Evolutionary conservation across 352 stramenopile species (phyloP), one percentile per base, ranked within the genome.

Genomic region (Phytophthora palmivora): DNA sequence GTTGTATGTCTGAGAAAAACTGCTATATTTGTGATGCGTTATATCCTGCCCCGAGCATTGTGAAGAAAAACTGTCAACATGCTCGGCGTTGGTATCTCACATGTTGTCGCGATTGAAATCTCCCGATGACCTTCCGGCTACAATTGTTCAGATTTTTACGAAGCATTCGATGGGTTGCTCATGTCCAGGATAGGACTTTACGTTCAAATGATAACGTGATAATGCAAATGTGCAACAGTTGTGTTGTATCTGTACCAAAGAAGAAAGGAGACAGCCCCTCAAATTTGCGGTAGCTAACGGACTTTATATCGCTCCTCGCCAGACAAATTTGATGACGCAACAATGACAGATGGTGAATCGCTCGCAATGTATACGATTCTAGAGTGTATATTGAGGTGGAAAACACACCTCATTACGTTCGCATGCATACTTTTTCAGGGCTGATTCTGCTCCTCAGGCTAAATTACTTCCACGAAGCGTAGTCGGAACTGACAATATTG

Each of bases 271-370:
- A 4, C 1, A 48, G 16, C 5, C 38, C 50, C 0, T 28, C 51
- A 50, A 58, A 9, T 58, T 50, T 50, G 24, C n/a, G 28, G 19
- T 16, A 14, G 39, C 26, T n/a, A n/a, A n/a, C n/a, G n/a, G n/a
- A n/a, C n/a, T n/a, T n/a, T n/a, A n/a, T n/a, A n/a, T n/a, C n/a
- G n/a, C n/a, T n/a, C n/a, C n/a, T n/a, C n/a, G n/a, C n/a, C n/a
- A n/a, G n/a, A n/a, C n/a, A n/a, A n/a, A n/a, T n/a, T n/a, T n/a
- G n/a, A n/a, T n/a, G n/a, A n/a, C n/a, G n/a, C n/a, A n/a, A n/a
- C n/a, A n/a, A n/a, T n/a, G n/a, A n/a, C n/a, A n/a, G n/a, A n/a
- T n/a, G n/a, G n/a, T n/a, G n/a, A n/a, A n/a, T n/a, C n/a, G n/a
- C n/a, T n/a, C n/a, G n/a, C n/a, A 58, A 15, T 11, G 28, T 3